A percentile compares a stretch with the other conserved stretches of the same genome.
These are phyloP conservation scores for Saccharomycopsis hybrid DNA, from an alignment of 1,139 yeast species.

Conservation along the genomic window DNA sequence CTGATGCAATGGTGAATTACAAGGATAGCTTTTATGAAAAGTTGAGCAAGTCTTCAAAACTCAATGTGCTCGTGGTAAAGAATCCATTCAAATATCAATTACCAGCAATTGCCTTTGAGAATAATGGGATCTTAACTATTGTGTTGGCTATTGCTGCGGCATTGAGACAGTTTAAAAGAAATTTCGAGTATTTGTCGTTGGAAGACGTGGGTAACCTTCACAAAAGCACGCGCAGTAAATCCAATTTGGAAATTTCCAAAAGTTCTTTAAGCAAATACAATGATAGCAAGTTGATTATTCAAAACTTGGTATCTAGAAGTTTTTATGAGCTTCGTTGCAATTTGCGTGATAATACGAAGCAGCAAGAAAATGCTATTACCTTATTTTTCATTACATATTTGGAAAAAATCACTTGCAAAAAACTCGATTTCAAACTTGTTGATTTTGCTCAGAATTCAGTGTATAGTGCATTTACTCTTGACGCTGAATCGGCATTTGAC, in stretches of 20 bases:
- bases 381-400: slow-evolving; percentile 12
- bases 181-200: slow-evolving; percentile 1
- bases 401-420: slow-evolving; percentile 15
- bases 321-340: slow-evolving; percentile 5
- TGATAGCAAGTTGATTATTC: slow-evolving; percentile 12
- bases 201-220: slow-evolving; percentile 7
- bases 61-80: slow-evolving; percentile 1
- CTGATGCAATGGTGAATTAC: slow-evolving; percentile 11
- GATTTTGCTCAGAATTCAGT: slow-evolving; percentile 6
- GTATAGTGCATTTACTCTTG: slow-evolving; percentile 2
- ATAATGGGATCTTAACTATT: slow-evolving; percentile 5
- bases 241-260: slow-evolving; percentile 6
- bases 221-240: background rate
- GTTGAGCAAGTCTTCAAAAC: no score
- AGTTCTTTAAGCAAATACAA: slow-evolving; percentile 7
- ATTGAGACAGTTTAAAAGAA: slow-evolving; percentile 7
- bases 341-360: background rate
- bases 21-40: slow-evolving; percentile 2
- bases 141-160: slow-evolving; percentile 14
- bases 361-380: background rate
- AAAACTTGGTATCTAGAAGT: slow-evolving; percentile 8
- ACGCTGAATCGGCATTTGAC: background rate
- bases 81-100: slow-evolving; percentile 18
- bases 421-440: slow-evolving; percentile 7
- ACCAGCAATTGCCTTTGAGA: slow-evolving; percentile 14